phyloP scores from a whole-genome alignment of 2,329 filamentous ascomycete species.

The Elsinoe australis region DNA sequence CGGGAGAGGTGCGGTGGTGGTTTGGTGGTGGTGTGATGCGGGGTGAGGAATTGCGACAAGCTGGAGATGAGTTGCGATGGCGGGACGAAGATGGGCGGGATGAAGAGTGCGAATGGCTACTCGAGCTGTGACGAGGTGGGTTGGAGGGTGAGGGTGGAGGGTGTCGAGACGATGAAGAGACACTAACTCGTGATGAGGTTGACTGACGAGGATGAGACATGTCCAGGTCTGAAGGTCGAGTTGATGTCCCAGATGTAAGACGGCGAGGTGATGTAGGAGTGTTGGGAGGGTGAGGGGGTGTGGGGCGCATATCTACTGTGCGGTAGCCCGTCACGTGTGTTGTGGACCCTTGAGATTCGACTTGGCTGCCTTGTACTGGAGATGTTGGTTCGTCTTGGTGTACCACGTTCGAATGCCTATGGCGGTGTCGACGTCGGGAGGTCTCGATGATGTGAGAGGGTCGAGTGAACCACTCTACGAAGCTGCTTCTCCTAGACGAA shows the following conservation, averaged over 20 bases:
- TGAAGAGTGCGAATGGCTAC: background rate
- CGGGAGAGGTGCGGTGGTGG: background rate
- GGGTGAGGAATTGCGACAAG: no score
- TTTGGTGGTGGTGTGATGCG: background rate
- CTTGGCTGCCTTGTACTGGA: constrained; percentile 7
- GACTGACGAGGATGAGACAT: background rate
- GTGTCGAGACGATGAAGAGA: background rate
- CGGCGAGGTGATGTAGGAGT: constrained; percentile 7
- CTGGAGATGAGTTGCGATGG: no score
- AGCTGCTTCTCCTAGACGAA: constrained; percentile 10
- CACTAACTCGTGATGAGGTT: background rate
- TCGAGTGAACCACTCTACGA: background rate
- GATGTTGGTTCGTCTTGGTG: constrained; percentile 5
- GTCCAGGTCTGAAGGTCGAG: background rate
- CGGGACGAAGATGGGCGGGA: no score
- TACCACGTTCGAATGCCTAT: background rate
- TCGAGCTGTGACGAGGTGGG: background rate
- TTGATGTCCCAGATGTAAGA: background rate
- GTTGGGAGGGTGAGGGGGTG: background rate
- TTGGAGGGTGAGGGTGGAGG: background rate
- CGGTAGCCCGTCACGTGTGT: background rate
- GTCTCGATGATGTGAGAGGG: constrained; percentile 5
- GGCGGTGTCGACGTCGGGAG: background rate
- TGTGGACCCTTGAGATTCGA: background rate
- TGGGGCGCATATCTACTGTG: constrained; percentile 5